These are phyloP conservation scores for Helotiales sp. DNA, from an alignment of 2,329 filamentous ascomycete species.

Conservation along the genomic window DNA sequence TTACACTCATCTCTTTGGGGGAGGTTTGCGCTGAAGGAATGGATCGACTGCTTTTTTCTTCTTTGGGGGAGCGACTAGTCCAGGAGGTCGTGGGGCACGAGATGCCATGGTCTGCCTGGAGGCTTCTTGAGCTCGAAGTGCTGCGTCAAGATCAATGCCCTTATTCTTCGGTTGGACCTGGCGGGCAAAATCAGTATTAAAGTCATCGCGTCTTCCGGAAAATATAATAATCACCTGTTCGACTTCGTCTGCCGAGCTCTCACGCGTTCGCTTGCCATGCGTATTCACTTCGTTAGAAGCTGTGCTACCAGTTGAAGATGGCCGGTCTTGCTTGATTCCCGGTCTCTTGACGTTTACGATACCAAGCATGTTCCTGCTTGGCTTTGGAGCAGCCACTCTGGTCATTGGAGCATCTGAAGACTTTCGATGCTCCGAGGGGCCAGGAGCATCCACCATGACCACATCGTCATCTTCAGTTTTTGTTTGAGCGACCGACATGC, in stretches of 20 bases:
- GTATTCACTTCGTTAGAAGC: background rate
- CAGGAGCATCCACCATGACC: conserved; percentile 24
- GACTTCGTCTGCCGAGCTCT: background rate
- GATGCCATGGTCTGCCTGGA: background rate
- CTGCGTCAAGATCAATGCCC: conserved; percentile 20
- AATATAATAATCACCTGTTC: background rate
- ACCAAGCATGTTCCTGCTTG: background rate
- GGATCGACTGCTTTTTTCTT: conserved; percentile 27
- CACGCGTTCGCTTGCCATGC: background rate
- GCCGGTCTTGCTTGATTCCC: background rate
- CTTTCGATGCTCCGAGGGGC: conserved; percentile 9
- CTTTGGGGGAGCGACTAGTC: conserved; percentile 23
- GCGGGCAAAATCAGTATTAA: conserved; percentile 4
- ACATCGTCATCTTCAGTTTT: conserved; percentile 16
- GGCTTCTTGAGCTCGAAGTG: conserved; percentile 24
- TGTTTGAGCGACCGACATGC: background rate
- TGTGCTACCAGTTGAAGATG: background rate
- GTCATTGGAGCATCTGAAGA: conserved; percentile 5
- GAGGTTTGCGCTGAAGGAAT: conserved; percentile 28
- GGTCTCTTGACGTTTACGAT: background rate
- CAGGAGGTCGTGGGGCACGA: conserved; percentile 20
- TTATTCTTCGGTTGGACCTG: background rate
- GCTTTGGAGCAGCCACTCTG: background rate
- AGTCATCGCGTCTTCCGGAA: background rate
- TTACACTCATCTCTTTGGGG: conserved; percentile 9